Evolutionary conservation across 768 basidiomycete species (phyloP).

Genomic region (Boletus subcaerulescens): DNA sequence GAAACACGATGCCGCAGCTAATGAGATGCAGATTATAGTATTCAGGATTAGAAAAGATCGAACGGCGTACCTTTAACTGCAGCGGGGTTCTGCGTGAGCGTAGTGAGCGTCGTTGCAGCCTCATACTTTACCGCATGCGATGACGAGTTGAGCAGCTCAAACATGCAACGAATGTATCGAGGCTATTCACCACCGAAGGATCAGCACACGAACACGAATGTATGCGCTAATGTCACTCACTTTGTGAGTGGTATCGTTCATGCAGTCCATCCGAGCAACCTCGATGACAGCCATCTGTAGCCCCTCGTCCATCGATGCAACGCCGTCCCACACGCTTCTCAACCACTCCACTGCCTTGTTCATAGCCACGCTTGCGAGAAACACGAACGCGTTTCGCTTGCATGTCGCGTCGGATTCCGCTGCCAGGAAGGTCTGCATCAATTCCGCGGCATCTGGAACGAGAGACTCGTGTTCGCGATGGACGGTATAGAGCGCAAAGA

Average conservation of each 20-base stretch:
- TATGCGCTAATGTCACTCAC: slow-evolving; percentile 42
- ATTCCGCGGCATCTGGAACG: slow-evolving; percentile 93
- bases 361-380: slow-evolving; percentile 83
- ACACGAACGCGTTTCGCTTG: slow-evolving; percentile 96
- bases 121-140: slow-evolving; percentile 97
- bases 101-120: slow-evolving; percentile 91
- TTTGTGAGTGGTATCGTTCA: slow-evolving; percentile 76
- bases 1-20: slow-evolving; percentile 86
- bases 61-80: slow-evolving; percentile 79
- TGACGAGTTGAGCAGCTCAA: slow-evolving; percentile 83
- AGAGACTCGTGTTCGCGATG: slow-evolving; percentile 93
- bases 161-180: slow-evolving; percentile 92
- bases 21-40: slow-evolving; percentile 2
- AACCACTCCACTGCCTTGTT: slow-evolving; percentile 92
- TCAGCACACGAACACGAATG: slow-evolving; percentile 4
- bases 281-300: slow-evolving; percentile 97
- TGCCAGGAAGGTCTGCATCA: slow-evolving; percentile 93
- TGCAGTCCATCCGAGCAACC: slow-evolving; percentile 86
- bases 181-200: slow-evolving; percentile 45
- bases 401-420: slow-evolving; percentile 96
- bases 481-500: slow-evolving; percentile 93
- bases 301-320: slow-evolving; percentile 81
- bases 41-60: background rate
- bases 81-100: slow-evolving; percentile 91
- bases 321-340: slow-evolving; percentile 77